Percentiles rank a stretch among this genome's conserved stretches.
Evolutionary conservation across 345 rosid genomes (phyloP).

Genomic region (Salix viminalis): DNA sequence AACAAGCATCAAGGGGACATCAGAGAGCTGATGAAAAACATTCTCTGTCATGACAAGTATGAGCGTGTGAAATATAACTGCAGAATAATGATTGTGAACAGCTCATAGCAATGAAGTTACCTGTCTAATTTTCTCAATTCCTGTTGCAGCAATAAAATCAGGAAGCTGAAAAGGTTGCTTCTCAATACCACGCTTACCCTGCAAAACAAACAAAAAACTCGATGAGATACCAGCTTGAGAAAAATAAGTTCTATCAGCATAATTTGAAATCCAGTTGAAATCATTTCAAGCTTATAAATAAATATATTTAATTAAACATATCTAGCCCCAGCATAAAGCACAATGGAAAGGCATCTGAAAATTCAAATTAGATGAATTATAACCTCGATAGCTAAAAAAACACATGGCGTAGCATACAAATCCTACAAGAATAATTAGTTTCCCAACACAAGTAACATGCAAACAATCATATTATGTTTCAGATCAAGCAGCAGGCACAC

Average conservation of each 20-base stretch:
- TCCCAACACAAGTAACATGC: conserved; percentile 18
- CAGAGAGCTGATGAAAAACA: neutral
- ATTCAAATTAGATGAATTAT: conserved; percentile 54
- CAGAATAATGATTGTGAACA: neutral
- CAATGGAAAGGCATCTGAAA: conserved; percentile 55
- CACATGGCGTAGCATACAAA: conserved; percentile 20
- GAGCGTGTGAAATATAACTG: neutral
- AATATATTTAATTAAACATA: conserved; percentile 22
- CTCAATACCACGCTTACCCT: conserved; percentile 99
- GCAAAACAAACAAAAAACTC: conserved; percentile 33
- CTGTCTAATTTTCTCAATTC: conserved; percentile 99
- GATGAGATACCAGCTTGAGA: conserved; percentile 37
- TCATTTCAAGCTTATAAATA: conserved; percentile 11
- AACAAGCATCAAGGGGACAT: neutral
- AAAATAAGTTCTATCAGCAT: neutral
- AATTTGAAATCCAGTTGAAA: conserved; percentile 8
- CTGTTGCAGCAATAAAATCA: conserved; percentile 98
- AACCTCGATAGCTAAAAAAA: conserved; percentile 15
- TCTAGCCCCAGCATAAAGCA: conserved; percentile 41
- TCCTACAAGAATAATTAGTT: neutral
- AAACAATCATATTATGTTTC: neutral
- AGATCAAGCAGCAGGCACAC: neutral
- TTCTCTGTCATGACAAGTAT: neutral
- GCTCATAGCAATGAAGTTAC: conserved; percentile 28
- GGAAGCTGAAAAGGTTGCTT: conserved; percentile 99